Evolutionary conservation across 106 monocot genomes (phyloP).

Genomic region (Apostasia ramifera): DNA sequence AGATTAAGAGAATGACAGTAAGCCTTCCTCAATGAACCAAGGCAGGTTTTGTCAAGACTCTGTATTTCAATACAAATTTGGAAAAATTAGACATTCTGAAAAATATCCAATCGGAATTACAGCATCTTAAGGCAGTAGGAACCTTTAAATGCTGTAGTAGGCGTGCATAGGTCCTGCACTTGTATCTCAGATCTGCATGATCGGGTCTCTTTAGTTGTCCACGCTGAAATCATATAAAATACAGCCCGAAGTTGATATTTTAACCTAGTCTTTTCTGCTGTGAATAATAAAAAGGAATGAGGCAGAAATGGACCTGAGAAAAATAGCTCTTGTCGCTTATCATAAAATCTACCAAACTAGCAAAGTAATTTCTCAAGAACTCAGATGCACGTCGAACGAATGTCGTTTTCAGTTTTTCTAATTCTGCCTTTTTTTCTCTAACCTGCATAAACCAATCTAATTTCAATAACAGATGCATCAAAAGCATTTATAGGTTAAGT

Average conservation of each 20-base stretch:
- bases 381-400: conserved; percentile 92
- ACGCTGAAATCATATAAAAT: conserved; percentile 38
- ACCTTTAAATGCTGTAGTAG: conserved; percentile 98
- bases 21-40: conserved; percentile 89
- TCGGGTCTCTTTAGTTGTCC: conserved; percentile 99
- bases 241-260: conserved; percentile 1
- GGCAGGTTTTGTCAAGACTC: conserved; percentile 94
- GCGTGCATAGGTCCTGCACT: conserved; percentile 95
- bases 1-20: conserved; percentile 96
- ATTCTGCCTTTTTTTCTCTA: conserved; percentile 76
- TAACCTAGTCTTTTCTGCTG: neutral
- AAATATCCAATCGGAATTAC: neutral
- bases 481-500: neutral
- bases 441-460: conserved; percentile 32
- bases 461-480: conserved; percentile 4
- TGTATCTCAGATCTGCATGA: conserved; percentile 96
- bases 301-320: conserved; percentile 65
- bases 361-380: conserved; percentile 89
- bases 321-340: conserved; percentile 98
- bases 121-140: conserved; percentile 3
- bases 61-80: conserved; percentile 19
- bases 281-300: conserved; percentile 1
- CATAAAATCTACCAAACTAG: conserved; percentile 98
- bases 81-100: neutral
- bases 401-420: conserved; percentile 81